Evolutionary conservation across 441 rosid genomes (phyloP), one percentile per base, ranked within the genome.

Genomic region (Gossypium schwendimanii): DNA sequence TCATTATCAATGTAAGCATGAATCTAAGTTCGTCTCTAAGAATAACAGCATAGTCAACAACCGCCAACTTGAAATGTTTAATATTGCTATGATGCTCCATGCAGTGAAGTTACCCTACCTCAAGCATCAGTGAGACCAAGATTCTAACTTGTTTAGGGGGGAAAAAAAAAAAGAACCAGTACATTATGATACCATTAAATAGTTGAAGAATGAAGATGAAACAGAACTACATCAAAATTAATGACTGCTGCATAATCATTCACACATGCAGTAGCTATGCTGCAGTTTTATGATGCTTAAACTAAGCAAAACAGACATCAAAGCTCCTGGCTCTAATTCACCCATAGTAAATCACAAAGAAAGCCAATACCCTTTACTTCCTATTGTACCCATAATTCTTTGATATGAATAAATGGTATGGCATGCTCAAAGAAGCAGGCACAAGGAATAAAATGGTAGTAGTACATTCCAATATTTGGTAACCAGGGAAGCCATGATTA

Each of bases 401-500:
- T 17, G 2, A 71, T 55, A 58, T 26, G 66, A 21, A 44, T 33
- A 17, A 49, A 70, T 21, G 9, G 20, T 55, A 52, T 50, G 49
- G 47, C 24, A 24, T 17, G 62, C 31, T n/a, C 39, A 57, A 11
- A 28, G 45, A 55, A 31, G 47, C 26, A 71, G 28, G 33, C 31
- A 3, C 6, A 33, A 73, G 58, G 52, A 12, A 24, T 20, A 49
- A 63, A 47, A 79, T 26, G 60, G 11, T 20, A 15, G 26, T 28
- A 50, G 17, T 49, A 70, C 63, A 69, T 49, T 36, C 41, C 31
- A 31, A 45, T 69, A 75, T 21, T 50, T 31, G 11, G 77, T 10
- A 61, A 76, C 55, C 23, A 70, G 14, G 54, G 55, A 80, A 77
- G 23, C 39, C 60, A 62, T n/a, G 4, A 31, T 24, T 24, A 47